These are phyloP conservation scores for Suillus bovinus DNA, from an alignment of 768 basidiomycete genomes.

Conservation along the genomic window DNA sequence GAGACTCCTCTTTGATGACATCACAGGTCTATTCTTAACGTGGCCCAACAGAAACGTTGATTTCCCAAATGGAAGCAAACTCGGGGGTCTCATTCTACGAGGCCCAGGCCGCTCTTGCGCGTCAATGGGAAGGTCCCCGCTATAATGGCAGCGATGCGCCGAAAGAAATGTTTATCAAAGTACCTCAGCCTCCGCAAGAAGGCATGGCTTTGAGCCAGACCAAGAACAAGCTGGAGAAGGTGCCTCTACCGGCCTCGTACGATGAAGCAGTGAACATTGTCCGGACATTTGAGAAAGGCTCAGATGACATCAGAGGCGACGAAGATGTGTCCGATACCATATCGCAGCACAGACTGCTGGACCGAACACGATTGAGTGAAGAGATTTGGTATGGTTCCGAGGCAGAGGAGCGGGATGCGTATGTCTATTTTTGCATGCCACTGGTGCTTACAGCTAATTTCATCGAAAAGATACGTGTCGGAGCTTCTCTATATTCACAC, in stretches of 20 bases:
- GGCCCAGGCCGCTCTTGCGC: conserved; percentile 83
- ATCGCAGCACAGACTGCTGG: conserved; percentile 74
- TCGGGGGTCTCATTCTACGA: conserved; percentile 81
- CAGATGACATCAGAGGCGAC: conserved; percentile 54
- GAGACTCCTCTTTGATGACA: conserved; percentile 20
- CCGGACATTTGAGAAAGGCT: conserved; percentile 68
- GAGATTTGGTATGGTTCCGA: conserved; percentile 86
- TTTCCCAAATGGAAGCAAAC: conserved; percentile 68
- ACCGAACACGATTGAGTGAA: conserved; percentile 58
- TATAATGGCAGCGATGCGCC: conserved; percentile 36
- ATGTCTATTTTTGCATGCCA: conserved; percentile 34
- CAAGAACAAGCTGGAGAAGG: conserved; percentile 55
- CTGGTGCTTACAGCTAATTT: conserved; percentile 2
- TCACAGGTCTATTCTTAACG: conserved; percentile 23
- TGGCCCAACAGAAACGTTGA: conserved; percentile 40
- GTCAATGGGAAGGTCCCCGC: conserved; percentile 67
- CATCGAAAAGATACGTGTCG: conserved; percentile 64
- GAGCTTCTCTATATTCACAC: conserved; percentile 83
- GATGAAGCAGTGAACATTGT: conserved; percentile 73
- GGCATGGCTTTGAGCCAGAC: conserved; percentile 53
- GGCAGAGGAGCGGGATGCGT: conserved; percentile 82
- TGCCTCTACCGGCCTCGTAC: conserved; percentile 64
- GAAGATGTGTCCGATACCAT: conserved; percentile 74
- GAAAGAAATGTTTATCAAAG: conserved; percentile 57
- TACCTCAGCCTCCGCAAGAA: conserved; percentile 51